A percentile compares a stretch with the other conserved stretches of the same genome.
phyloP scores from a whole-genome alignment of 768 basidiomycete species.

The Hygrophoropsis aurantiaca region DNA sequence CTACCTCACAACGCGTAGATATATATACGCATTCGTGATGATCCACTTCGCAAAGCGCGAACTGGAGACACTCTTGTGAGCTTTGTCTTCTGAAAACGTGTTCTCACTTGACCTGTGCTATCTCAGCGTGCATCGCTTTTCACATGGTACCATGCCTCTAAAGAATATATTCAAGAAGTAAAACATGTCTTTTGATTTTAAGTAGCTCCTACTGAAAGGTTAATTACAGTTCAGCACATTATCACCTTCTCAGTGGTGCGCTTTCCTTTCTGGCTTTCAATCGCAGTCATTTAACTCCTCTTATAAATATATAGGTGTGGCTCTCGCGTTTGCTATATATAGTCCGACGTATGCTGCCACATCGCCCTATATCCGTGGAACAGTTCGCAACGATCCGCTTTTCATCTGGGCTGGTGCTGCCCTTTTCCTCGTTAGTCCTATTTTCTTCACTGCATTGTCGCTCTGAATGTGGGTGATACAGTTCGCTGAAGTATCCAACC shows the following conservation, averaged over 20 bases:
- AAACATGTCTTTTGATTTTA: constrained; percentile 16
- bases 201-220: too few relatives aligned
- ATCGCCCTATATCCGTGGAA: constrained; percentile 61
- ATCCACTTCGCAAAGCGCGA: constrained; percentile 92
- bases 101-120: constrained; percentile 1
- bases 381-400: constrained; percentile 58
- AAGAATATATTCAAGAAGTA: constrained; percentile 91
- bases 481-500: constrained; percentile 86
- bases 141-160: constrained; percentile 90
- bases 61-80: constrained; percentile 86
- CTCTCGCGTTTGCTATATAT: constrained; percentile 81
- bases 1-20: constrained; percentile 40
- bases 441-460: background rate
- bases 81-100: background rate
- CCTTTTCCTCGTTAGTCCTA: constrained; percentile 70
- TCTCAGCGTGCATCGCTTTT: constrained; percentile 87
- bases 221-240: constrained; percentile 75
- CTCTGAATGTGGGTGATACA: constrained; percentile 28
- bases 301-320: constrained; percentile 52
- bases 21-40: constrained; percentile 73
- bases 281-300: constrained; percentile 1
- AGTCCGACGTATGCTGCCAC: constrained; percentile 71
- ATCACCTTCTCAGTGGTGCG: constrained; percentile 74
- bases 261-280: background rate
- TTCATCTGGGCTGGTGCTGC: constrained; percentile 69